Base-by-base conservation (phyloP, 352 stramenopile species). In the Globisporangium paddicum region DNA sequence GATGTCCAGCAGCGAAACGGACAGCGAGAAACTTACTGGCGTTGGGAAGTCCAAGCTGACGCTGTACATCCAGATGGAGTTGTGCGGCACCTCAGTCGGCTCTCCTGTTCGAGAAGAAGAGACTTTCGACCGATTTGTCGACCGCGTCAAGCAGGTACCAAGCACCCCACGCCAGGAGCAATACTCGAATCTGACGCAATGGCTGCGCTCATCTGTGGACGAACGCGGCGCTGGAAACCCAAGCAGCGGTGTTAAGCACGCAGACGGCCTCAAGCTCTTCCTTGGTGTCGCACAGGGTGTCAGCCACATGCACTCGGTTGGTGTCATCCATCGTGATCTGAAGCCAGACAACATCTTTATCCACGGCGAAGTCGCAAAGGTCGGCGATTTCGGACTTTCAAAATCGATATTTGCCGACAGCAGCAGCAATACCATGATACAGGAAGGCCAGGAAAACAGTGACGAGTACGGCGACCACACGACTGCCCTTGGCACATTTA, bases 31-130 rank as follows among this genome's bases (percentile, higher is more conserved):
- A 16, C 21, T 54, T 6, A 5, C 55, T 11, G 62, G 66, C 6
- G 53, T 45, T 13, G 66, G 71, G 42, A 79, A 69, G 35, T 66
- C 73, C 0, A 71, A 80, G 50, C 62, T 87, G 49, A 77, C 78
- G 14, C 47, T 91, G 41, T 93, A 87, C 58, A 93, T 93, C 50
- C 83, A 93, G 60, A 90, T 91, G 79, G 79, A 88, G 56, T 26
- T 89, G 19, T 89, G 76, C 48, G 74, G 80, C 8, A 72, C 67
- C 9, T 55, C 54, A 13, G 60, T 28, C 4, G 23, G 48, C 55
- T 42, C 56, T 60, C 8, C 41, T 18, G 21, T 52, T 47, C 44
- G 57, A 42, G 68, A 71, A 5, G 63, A 77, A 14, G 61, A 84
- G 26, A 62, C 81, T 49, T 68, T 85, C 57, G 58, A 86, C 71